Percentiles rank a stretch among this genome's conserved stretches.
phyloP scores from a whole-genome alignment of 208 protist genomes.

The Trypanosoma cruzi region DNA sequence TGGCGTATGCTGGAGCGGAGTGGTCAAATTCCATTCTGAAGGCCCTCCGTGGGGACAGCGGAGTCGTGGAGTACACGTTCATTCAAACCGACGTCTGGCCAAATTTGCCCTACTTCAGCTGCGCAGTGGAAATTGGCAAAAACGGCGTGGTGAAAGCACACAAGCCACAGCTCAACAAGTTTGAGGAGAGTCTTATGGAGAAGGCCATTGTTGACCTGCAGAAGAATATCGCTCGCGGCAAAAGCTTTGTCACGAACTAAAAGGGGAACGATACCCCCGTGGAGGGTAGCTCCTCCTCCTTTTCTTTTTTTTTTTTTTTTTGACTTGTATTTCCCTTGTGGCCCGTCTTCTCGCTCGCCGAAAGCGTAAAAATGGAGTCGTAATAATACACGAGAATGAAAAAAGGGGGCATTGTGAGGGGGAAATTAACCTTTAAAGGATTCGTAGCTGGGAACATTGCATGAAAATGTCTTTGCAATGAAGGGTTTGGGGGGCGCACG shows the following conservation, averaged over 20 bases:
- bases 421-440: too few species aligned
- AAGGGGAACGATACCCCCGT: too few species aligned
- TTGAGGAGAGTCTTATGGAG: constrained; percentile 78
- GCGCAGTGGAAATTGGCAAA: constrained; percentile 73
- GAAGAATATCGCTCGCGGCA: constrained; percentile 66
- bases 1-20: constrained; percentile 58
- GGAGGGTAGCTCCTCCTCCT: too few species aligned
- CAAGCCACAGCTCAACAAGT: constrained; percentile 48
- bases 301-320: too few species aligned
- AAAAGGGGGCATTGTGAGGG: too few species aligned
- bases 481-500: too few species aligned
- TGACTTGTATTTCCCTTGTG: too few species aligned
- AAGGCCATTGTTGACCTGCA: constrained; percentile 79
- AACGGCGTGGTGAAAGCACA: constrained; percentile 51
- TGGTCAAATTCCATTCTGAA: constrained; percentile 69
- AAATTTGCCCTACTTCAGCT: constrained; percentile 70
- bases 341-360: too few species aligned
- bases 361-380: too few species aligned
- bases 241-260: constrained; percentile 19
- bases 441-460: too few species aligned
- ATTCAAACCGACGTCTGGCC: constrained; percentile 66
- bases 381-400: too few species aligned
- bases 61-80: constrained; percentile 68
- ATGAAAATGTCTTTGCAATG: too few species aligned
- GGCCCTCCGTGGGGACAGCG: constrained; percentile 64